These are phyloP conservation scores for Breynia disticha DNA, from an alignment of 441 rosid genomes.

Conservation along the genomic window DNA sequence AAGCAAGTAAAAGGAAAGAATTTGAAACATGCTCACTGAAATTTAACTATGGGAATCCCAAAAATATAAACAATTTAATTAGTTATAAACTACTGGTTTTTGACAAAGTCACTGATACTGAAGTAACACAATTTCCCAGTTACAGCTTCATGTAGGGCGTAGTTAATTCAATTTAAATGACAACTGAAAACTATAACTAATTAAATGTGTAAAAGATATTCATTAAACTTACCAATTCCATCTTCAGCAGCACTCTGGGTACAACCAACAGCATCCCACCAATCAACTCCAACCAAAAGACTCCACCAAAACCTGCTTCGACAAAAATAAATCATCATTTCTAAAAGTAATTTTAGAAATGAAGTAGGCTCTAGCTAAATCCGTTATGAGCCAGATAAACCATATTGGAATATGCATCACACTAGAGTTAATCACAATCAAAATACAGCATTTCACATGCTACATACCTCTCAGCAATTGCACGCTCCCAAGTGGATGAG, in stretches of 20 bases:
- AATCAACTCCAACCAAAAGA: constrained; percentile 98
- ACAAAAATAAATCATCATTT: constrained; percentile 13
- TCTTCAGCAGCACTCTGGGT: constrained; percentile 99
- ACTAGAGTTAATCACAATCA: neutral
- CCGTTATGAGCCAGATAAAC: neutral
- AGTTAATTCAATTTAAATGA: too few relatives aligned
- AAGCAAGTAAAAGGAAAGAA: too few relatives aligned
- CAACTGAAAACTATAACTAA: too few relatives aligned
- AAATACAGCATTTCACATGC: neutral
- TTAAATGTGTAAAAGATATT: too few relatives aligned
- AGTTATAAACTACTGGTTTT: too few relatives aligned
- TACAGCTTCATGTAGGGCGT: too few relatives aligned
- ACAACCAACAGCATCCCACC: constrained; percentile 99
- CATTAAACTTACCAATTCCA: constrained; percentile 59
- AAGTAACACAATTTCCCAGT: too few relatives aligned
- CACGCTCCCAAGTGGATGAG: constrained; percentile 87
- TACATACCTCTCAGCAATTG: constrained; percentile 94
- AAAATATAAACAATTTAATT: too few relatives aligned
- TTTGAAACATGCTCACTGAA: too few relatives aligned
- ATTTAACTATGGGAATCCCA: too few relatives aligned
- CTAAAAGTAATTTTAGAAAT: constrained; percentile 4
- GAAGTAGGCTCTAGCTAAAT: constrained; percentile 3
- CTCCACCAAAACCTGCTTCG: constrained; percentile 98
- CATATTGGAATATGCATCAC: too few relatives aligned
- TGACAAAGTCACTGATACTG: too few relatives aligned